Conservation (phyloP, 2,329 filamentous ascomycete species). For the Epichloe scottii region DNA sequence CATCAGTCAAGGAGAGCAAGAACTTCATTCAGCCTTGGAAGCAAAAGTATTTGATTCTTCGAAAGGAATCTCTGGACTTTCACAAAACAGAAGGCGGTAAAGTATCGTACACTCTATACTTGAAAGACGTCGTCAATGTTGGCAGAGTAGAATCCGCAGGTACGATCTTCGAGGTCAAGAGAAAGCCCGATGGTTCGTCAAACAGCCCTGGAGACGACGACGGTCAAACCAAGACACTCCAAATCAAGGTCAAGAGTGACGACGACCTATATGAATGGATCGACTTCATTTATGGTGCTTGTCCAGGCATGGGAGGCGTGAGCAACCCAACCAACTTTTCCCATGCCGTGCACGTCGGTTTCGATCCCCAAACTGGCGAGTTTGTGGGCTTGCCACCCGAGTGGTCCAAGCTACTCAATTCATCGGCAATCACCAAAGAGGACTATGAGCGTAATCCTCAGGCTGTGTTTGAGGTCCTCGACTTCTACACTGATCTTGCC, state of each 20-base stretch:
- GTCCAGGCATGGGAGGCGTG: slow-evolving; percentile 93
- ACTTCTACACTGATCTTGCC: slow-evolving; percentile 76
- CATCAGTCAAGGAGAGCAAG: slow-evolving; percentile 81
- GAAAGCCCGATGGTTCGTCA: slow-evolving; percentile 54
- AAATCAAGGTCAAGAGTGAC: slow-evolving; percentile 88
- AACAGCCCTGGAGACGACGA: slow-evolving; percentile 68
- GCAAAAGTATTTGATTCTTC: slow-evolving; percentile 80
- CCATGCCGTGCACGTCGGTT: slow-evolving; percentile 93
- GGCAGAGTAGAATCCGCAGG: slow-evolving; percentile 83
- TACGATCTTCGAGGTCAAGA: slow-evolving; percentile 88
- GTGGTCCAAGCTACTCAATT: slow-evolving; percentile 94
- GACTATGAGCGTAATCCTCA: slow-evolving; percentile 96
- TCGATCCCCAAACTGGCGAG: slow-evolving; percentile 87
- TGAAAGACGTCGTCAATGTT: slow-evolving; percentile 83
- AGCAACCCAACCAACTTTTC: slow-evolving; percentile 98
- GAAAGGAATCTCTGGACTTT: slow-evolving; percentile 89
- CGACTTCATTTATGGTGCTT: slow-evolving; percentile 92
- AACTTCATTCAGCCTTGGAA: slow-evolving; percentile 79
- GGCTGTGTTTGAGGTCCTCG: slow-evolving; percentile 67
- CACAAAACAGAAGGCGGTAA: slow-evolving; percentile 85
- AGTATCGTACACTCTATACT: slow-evolving; percentile 68
- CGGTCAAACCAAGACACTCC: slow-evolving; percentile 67
- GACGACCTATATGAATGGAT: slow-evolving; percentile 99
- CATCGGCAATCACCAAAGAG: slow-evolving; percentile 94
- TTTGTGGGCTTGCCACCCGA: slow-evolving; percentile 91